Percentiles rank a stretch among this genome's conserved stretches.
These are phyloP conservation scores for Chaetothyriales sp. DNA, from an alignment of 2,329 filamentous ascomycete species.

Conservation along the genomic window DNA sequence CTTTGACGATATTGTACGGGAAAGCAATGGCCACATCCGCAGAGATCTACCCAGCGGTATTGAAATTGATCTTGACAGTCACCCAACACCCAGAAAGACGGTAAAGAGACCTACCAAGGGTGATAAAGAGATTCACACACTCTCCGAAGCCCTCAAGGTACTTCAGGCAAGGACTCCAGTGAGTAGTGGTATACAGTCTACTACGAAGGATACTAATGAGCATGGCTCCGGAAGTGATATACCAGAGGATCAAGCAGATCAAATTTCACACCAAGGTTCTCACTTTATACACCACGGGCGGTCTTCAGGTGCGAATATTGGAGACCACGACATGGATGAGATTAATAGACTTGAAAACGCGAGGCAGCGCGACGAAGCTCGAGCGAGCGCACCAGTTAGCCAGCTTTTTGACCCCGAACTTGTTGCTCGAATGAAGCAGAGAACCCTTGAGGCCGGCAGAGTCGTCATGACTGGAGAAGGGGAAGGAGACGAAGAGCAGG, in stretches of 20 bases:
- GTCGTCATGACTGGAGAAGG: slow-evolving; percentile 1
- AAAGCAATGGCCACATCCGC: background rate
- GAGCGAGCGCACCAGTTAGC: background rate
- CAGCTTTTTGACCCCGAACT: slow-evolving; percentile 4
- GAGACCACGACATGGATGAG: slow-evolving; percentile 3
- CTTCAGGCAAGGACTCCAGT: background rate
- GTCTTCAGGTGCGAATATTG: background rate
- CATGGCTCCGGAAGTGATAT: background rate
- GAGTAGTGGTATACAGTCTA: background rate
- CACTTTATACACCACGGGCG: background rate
- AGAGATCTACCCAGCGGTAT: too few relatives aligned
- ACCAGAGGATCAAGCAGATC: background rate
- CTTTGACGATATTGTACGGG: background rate
- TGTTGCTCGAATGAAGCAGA: slow-evolving; percentile 2
- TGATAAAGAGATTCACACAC: background rate
- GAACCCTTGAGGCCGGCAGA: background rate
- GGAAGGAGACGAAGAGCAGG: slow-evolving; percentile 1
- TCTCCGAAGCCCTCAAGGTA: background rate
- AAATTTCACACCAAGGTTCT: background rate
- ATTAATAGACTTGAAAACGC: slow-evolving; percentile 7
- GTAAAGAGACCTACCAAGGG: background rate
- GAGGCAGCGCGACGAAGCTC: slow-evolving; percentile 1
- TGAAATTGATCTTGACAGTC: background rate
- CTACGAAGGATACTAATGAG: background rate
- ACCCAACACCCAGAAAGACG: background rate